Evolutionary conservation across 1,284 basidiomycete species (phyloP).

Genomic region (Sanguinoderma infundibulare): DNA sequence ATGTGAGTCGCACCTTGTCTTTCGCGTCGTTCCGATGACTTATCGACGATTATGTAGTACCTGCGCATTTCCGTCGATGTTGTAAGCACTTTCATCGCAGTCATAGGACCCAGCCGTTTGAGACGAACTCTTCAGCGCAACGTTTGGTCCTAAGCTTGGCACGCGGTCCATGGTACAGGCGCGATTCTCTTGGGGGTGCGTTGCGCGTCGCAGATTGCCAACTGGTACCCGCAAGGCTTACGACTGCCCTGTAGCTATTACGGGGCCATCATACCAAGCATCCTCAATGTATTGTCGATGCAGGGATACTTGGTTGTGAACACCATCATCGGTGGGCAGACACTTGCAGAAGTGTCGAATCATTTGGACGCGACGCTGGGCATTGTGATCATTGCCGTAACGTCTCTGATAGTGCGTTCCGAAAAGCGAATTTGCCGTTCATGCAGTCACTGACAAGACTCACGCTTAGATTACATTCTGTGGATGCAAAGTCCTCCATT

Average conservation of each 20-base stretch:
- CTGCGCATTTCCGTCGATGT: slow-evolving; percentile 49
- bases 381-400: slow-evolving; percentile 77
- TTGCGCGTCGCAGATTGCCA: not conserved
- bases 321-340: slow-evolving; percentile 77
- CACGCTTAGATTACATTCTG: slow-evolving; percentile 46
- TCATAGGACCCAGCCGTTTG: not conserved
- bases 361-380: slow-evolving; percentile 60
- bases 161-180: slow-evolving; percentile 67
- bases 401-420: slow-evolving; percentile 60
- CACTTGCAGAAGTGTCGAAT: slow-evolving; percentile 62
- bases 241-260: slow-evolving; percentile 51
- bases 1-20: slow-evolving; percentile 44
- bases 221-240: not conserved
- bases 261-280: slow-evolving; percentile 62
- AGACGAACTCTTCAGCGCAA: slow-evolving; percentile 41
- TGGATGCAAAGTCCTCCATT: slow-evolving; percentile 69
- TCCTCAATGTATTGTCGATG: slow-evolving; percentile 67
- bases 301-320: slow-evolving; percentile 77
- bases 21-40: slow-evolving; percentile 3
- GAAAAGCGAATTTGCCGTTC: slow-evolving; percentile 20
- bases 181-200: slow-evolving; percentile 57
- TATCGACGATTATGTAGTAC: slow-evolving; percentile 23
- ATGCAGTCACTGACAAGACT: not conserved
- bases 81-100: slow-evolving; percentile 43
- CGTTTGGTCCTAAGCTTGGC: slow-evolving; percentile 65